phyloP scores from a whole-genome alignment of 441 rosid genomes.

The Viola pubescens region DNA sequence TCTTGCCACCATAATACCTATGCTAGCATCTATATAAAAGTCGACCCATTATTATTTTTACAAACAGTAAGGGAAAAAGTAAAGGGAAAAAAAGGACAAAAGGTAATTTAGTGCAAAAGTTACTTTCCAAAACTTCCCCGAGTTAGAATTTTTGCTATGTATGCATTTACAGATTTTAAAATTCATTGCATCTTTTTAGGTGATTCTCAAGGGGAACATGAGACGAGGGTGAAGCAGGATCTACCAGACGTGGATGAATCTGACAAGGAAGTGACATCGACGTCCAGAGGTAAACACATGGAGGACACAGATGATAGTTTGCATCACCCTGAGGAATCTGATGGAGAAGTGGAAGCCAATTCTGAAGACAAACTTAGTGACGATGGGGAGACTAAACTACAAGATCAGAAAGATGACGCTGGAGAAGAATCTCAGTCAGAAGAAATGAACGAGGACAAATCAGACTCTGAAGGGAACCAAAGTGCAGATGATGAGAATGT shows the following conservation, averaged over 20 bases:
- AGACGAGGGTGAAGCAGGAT: conserved; percentile 25
- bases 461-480: conserved; percentile 36
- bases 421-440: conserved; percentile 27
- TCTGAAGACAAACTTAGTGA: conserved; percentile 31
- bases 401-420: conserved; percentile 28
- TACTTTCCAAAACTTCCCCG: too few relatives aligned
- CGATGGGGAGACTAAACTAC: conserved; percentile 26
- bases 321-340: conserved; percentile 32
- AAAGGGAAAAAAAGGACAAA: too few relatives aligned
- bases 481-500: conserved; percentile 26
- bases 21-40: too few relatives aligned
- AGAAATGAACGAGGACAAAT: conserved; percentile 33
- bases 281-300: conserved; percentile 29
- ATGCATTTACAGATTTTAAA: neutral
- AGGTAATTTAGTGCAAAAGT: too few relatives aligned
- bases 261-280: conserved; percentile 39
- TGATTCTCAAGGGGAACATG: conserved; percentile 35
- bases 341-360: conserved; percentile 39
- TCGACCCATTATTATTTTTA: too few relatives aligned
- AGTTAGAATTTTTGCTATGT: neutral
- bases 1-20: too few relatives aligned
- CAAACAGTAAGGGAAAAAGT: too few relatives aligned
- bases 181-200: conserved; percentile 19
- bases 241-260: conserved; percentile 30
- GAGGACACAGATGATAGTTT: conserved; percentile 32